Evolutionary conservation across 257 asterid species (phyloP), one percentile per base, ranked within the genome.

Genomic region (Solanum etuberosum): DNA sequence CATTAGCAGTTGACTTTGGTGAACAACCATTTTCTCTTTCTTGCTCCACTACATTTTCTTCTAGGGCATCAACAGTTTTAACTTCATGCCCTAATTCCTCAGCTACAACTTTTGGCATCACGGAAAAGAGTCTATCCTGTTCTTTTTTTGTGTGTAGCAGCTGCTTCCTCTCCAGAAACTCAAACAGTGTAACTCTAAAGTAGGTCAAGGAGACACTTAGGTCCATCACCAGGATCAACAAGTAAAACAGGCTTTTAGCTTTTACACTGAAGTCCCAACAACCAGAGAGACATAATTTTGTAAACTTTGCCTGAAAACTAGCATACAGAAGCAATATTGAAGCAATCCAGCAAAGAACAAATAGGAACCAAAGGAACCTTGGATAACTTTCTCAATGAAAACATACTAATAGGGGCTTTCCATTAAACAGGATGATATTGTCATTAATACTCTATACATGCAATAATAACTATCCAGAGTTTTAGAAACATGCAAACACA

Each of bases 21-120:
- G 98, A 94, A 85, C 40, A 80, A 31, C 48, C 89, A 86, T 82
- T 87, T 86, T 86, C 90, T 15, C 85, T 80, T 80, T 46, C 68
- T 29, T 43, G 67, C 54, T 46, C 85, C 68, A 27, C 67, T 88
- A 91, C 92, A 77, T 86, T 88, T 87, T 88, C 88, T 86, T 85
- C 93, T 86, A 87, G 89, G 88, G 90, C 76, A 25, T 73, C 87
- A 81, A 71, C 83, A 65, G 84, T 77, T 21, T 74, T 67, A 78
- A 48, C 89, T 88, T 92, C 94, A 84, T 90, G 93, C 90, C 91
- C 94, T 84, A 92, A 42, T 88, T 94, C 94, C 82, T 94, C 99
- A 85, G 98, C 96, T 87, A 94, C 92, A 86, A 95, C 94, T 88
- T 94, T 90, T 43, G 99, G 98, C 83, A 90, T 84, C 89, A 86